A percentile compares a stretch with the other conserved stretches of the same genome.
Evolutionary conservation across 495 filamentous ascomycete genomes (phyloP).

Genomic region (Penicillium dipodomyicola): DNA sequence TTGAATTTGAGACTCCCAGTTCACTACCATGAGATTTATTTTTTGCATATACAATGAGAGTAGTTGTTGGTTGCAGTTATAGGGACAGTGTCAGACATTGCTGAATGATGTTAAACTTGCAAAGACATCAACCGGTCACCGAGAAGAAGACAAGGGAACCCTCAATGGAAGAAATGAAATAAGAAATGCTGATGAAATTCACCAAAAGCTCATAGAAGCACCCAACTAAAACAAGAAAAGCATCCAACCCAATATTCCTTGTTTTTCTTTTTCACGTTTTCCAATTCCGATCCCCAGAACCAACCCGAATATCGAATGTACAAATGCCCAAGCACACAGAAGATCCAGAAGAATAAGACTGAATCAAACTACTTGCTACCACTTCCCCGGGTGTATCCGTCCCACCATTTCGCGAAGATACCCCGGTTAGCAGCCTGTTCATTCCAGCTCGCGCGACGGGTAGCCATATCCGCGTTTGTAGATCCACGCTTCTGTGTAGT

Average conservation of each 20-base stretch:
- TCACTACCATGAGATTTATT: not conserved
- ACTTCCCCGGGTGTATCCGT: constrained; percentile 44
- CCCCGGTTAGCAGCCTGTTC: constrained; percentile 48
- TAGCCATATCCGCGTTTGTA: constrained; percentile 34
- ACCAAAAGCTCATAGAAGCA: not conserved
- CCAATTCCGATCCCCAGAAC: not conserved
- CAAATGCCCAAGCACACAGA: not conserved
- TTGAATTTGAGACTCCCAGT: not conserved
- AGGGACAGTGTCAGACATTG: not conserved
- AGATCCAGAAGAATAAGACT: too few species aligned
- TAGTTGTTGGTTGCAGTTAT: not conserved
- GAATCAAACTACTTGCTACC: not conserved
- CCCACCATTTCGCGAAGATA: constrained; percentile 53
- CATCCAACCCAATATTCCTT: not conserved
- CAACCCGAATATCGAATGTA: not conserved
- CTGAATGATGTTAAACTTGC: not conserved
- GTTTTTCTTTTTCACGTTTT: not conserved
- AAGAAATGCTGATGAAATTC: not conserved
- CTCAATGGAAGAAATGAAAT: not conserved
- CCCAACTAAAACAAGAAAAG: not conserved
- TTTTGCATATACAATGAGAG: not conserved
- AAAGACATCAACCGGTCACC: too few species aligned
- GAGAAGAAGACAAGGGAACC: not conserved
- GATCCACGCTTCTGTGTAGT: constrained; percentile 52
- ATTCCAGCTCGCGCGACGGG: constrained; percentile 47